phyloP scores from a whole-genome alignment of 108 stramenopile genomes.

The Cyclotella kingstonii region DNA sequence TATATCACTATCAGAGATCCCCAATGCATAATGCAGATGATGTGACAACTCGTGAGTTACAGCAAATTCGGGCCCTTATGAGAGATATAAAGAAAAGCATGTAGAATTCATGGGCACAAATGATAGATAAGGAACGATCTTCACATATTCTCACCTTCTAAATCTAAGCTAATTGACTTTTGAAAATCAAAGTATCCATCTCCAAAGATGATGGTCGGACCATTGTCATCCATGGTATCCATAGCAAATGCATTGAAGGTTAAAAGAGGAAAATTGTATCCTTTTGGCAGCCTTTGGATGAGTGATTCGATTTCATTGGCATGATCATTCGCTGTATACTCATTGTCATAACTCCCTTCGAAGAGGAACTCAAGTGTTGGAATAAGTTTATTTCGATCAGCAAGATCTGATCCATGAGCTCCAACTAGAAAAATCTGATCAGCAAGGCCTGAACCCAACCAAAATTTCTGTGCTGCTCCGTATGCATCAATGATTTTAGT shows the following conservation, averaged over 20 bases:
- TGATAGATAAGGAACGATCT: background rate
- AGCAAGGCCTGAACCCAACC: conserved; percentile 21
- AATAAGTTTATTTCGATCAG: conserved; percentile 34
- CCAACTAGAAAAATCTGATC: conserved; percentile 20
- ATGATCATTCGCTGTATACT: conserved; percentile 33
- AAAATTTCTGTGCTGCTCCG: conserved; percentile 29
- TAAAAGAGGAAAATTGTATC: conserved; percentile 33
- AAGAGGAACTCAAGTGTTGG: conserved; percentile 32
- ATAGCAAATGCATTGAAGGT: conserved; percentile 50
- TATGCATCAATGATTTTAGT: conserved; percentile 21
- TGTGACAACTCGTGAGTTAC: conserved; percentile 33
- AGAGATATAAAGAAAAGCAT: background rate
- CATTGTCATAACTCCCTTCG: conserved; percentile 13
- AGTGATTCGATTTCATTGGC: conserved; percentile 38
- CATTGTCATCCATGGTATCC: conserved; percentile 28
- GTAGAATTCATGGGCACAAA: background rate
- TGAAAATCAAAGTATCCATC: conserved; percentile 43
- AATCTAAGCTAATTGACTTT: background rate
- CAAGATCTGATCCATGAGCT: conserved; percentile 36
- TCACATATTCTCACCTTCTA: background rate
- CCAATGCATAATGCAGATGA: conserved; percentile 23
- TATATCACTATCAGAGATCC: conserved; percentile 3
- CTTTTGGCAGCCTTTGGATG: conserved; percentile 26
- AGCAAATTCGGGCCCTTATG: conserved; percentile 33
- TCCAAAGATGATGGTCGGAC: conserved; percentile 35